Conservation (phyloP, 345 rosid species). For the Eutrema japonicum region DNA sequence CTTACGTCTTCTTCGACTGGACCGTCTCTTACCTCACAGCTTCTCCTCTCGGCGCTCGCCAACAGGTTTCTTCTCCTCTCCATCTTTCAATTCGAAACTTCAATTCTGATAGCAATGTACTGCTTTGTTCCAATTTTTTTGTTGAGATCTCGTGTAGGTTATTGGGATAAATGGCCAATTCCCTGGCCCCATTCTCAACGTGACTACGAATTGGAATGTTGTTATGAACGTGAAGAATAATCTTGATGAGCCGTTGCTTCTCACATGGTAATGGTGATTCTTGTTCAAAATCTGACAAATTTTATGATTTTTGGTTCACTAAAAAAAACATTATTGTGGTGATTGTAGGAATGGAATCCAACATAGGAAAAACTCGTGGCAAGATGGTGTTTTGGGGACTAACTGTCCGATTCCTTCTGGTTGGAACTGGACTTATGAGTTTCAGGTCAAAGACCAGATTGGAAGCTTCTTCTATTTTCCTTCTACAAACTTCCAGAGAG, state of each 20-base stretch:
- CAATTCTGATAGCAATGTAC: conserved; percentile 4
- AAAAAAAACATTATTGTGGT: background rate
- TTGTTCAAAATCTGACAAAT: background rate
- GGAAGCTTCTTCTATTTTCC: conserved; percentile 88
- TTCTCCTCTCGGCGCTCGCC: conserved; percentile 73
- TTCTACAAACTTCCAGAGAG: conserved; percentile 67
- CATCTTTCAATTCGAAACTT: background rate
- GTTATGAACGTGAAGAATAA: conserved; percentile 70
- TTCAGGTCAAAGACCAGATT: conserved; percentile 89
- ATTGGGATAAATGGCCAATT: conserved; percentile 72
- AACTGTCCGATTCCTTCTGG: conserved; percentile 89
- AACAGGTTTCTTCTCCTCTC: conserved; percentile 55
- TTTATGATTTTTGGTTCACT: background rate
- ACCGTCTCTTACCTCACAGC: conserved; percentile 74
- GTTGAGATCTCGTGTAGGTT: conserved; percentile 48
- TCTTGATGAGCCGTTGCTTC: conserved; percentile 72
- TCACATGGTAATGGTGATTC: conserved; percentile 62
- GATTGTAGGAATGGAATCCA: conserved; percentile 73
- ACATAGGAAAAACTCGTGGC: conserved; percentile 86
- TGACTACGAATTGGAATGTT: conserved; percentile 79
- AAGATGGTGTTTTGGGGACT: conserved; percentile 87
- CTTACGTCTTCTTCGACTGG: conserved; percentile 85
- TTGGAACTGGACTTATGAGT: conserved; percentile 83
- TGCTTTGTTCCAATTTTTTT: background rate
- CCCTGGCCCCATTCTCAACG: conserved; percentile 75